Percentiles rank a stretch among this genome's conserved stretches.
These are phyloP conservation scores for Neohortaea acidophila DNA, from an alignment of 495 filamentous ascomycete genomes.

Conservation along the genomic window DNA sequence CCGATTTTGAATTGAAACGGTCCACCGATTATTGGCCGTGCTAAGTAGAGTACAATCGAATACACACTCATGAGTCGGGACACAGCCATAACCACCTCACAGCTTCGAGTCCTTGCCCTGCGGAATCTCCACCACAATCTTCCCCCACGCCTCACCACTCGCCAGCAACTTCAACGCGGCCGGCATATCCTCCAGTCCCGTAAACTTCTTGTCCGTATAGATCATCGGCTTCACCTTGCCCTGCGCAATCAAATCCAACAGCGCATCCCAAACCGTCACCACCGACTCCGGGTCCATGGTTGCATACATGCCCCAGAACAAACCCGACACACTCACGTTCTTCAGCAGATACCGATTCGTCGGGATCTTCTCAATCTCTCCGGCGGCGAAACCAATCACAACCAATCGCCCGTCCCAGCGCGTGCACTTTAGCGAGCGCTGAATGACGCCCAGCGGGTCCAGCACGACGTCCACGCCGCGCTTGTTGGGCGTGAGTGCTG, in stretches of 20 bases:
- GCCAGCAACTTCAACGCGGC: slow-evolving; percentile 67
- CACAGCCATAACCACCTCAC: slow-evolving; percentile 47
- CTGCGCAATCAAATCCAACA: slow-evolving; percentile 56
- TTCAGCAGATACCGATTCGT: slow-evolving; percentile 77
- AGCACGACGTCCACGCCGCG: slow-evolving; percentile 73
- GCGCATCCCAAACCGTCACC: slow-evolving; percentile 59
- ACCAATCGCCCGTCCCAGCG: slow-evolving; percentile 78
- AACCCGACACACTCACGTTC: slow-evolving; percentile 74
- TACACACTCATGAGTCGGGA: slow-evolving; percentile 73
- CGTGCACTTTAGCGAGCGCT: slow-evolving; percentile 65
- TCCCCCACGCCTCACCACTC: slow-evolving; percentile 65
- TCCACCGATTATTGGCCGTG: no score
- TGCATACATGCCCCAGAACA: slow-evolving; percentile 79
- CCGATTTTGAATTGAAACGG: no score
- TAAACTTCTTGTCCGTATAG: slow-evolving; percentile 63
- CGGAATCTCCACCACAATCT: slow-evolving; percentile 70
- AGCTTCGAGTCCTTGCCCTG: slow-evolving; percentile 50
- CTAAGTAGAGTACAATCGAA: no score
- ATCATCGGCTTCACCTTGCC: slow-evolving; percentile 68
- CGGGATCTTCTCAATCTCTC: slow-evolving; percentile 78
- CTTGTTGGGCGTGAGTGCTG: slow-evolving; percentile 51
- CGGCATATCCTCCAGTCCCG: slow-evolving; percentile 55
- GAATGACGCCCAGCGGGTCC: slow-evolving; percentile 76
- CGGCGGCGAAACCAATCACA: slow-evolving; percentile 78
- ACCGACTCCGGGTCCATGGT: slow-evolving; percentile 61